Evolutionary conservation across 2,329 filamentous ascomycete species (phyloP), one percentile per base, ranked within the genome.

Genomic region (Xylariomycetidae sp.): DNA sequence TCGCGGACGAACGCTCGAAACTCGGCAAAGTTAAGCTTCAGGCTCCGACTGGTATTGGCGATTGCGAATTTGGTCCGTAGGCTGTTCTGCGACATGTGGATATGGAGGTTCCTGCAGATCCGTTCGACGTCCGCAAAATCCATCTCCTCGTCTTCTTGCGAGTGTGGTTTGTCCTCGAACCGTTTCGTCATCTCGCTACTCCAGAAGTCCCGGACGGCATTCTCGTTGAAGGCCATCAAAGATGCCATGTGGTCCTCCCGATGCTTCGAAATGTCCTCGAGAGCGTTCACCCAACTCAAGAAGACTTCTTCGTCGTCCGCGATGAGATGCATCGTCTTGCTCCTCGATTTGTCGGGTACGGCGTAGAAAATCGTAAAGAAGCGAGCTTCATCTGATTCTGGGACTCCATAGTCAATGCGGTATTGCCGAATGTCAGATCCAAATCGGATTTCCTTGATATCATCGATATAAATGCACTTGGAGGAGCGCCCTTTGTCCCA

Each of bases 311-410:
- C 68, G 40, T 82, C 80, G 9, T 82, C 81, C 17, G 89, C 86
- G 37, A 95, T 79, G 32, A 98, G 71, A 58, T 96, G 88, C 66
- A 96, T 78, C 7, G 82, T 82, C 59, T 95, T 95, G 49, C 79
- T 82, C 54, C 87, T 90, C 7, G 82, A 81, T 40, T 81, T 82
- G 47, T 87, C 84, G 0, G 83, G 79, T 23, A 86, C 74, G 1
- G 79, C 76, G 58, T 95, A 95, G 33, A 95, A 75, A 45, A 98
- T 87, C 18, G 89, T 93, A 53, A 96, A 90, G 75, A 89, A 94
- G 10, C 78, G 76, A 6, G 71, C 63, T 49, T 89, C 82, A 24
- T 79, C 74, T 5, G 75, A 65, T 32, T 81, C 74, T 1, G 80
- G 64, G 15, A 92, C 66, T 24, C 79, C 76, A 53, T 84, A 85